phyloP scores from a whole-genome alignment of 78 protist species.

The Creolimax fragrantissima region DNA sequence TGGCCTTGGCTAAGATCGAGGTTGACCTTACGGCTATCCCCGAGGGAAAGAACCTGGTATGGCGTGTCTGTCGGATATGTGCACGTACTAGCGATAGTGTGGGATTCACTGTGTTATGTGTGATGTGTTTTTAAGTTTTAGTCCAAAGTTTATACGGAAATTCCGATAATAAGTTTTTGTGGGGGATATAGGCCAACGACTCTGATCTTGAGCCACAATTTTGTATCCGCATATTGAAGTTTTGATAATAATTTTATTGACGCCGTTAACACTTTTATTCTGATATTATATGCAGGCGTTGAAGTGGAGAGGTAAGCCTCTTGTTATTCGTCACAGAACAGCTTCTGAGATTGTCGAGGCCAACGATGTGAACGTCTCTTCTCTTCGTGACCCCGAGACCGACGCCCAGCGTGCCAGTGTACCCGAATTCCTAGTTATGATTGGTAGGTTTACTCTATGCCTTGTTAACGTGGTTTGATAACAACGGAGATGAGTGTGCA shows the following conservation, averaged over 20 bases:
- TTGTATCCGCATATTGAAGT: too few species aligned
- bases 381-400: conserved; percentile 50
- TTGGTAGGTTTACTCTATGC: conserved; percentile 66
- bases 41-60: conserved; percentile 20
- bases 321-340: conserved; percentile 56
- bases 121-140: too few species aligned
- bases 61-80: not conserved
- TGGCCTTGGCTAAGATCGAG: conserved; percentile 56
- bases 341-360: conserved; percentile 34
- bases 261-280: too few species aligned
- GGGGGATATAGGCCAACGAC: too few species aligned
- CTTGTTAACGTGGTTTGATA: too few species aligned
- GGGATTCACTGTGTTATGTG: not conserved
- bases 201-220: too few species aligned
- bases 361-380: not conserved
- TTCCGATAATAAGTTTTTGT: too few species aligned
- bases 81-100: not conserved
- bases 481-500: too few species aligned
- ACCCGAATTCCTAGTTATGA: conserved; percentile 75
- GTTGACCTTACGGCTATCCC: conserved; percentile 53
- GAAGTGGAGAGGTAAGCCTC: conserved; percentile 79
- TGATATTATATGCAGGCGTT: not conserved
- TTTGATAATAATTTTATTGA: too few species aligned
- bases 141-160: too few species aligned
- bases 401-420: conserved; percentile 24